These are phyloP conservation scores for Xenoacremonium recifei DNA, from an alignment of 2,329 filamentous ascomycete genomes.

Conservation along the genomic window DNA sequence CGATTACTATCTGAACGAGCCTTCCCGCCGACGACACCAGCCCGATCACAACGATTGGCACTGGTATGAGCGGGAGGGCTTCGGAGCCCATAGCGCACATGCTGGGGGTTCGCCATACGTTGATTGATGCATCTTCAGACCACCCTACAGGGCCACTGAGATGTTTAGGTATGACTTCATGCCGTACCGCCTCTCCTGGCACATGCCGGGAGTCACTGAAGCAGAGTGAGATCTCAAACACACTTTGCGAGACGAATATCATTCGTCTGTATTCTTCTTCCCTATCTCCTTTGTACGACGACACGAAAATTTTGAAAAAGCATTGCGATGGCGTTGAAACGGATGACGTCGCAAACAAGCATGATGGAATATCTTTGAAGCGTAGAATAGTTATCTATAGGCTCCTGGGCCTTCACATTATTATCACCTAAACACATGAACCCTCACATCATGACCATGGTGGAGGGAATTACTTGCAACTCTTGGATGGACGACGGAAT, in stretches of 20 bases:
- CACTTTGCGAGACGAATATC: too few relatives aligned
- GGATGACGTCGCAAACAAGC: slow-evolving; percentile 1
- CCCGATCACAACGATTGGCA: slow-evolving; percentile 29
- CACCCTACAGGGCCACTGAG: slow-evolving; percentile 4
- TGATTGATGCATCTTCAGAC: slow-evolving; percentile 15
- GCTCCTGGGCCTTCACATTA: too few relatives aligned
- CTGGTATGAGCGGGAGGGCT: slow-evolving; percentile 34
- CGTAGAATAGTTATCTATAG: too few relatives aligned
- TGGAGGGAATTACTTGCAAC: too few relatives aligned
- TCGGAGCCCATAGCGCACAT: slow-evolving; percentile 24
- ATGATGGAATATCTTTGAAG: too few relatives aligned
- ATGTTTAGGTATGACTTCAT: too few relatives aligned
- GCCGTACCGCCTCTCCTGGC: too few relatives aligned
- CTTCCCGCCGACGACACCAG: slow-evolving; percentile 12
- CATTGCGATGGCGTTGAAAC: slow-evolving; percentile 24
- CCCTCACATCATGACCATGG: too few relatives aligned
- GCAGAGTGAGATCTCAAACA: too few relatives aligned
- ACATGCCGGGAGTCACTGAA: too few relatives aligned
- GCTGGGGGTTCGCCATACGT: slow-evolving; percentile 30
- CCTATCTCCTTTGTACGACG: slow-evolving; percentile 12
- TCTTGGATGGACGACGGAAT: too few relatives aligned
- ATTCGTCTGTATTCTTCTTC: slow-evolving; percentile 16
- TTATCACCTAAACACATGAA: too few relatives aligned
- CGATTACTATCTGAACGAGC: slow-evolving; percentile 15
- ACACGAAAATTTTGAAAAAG: slow-evolving; percentile 10